Percentiles rank a stretch among this genome's conserved stretches.
Conservation (phyloP, 306 rosid genomes). For the Dalbergia cochinchinensis region DNA sequence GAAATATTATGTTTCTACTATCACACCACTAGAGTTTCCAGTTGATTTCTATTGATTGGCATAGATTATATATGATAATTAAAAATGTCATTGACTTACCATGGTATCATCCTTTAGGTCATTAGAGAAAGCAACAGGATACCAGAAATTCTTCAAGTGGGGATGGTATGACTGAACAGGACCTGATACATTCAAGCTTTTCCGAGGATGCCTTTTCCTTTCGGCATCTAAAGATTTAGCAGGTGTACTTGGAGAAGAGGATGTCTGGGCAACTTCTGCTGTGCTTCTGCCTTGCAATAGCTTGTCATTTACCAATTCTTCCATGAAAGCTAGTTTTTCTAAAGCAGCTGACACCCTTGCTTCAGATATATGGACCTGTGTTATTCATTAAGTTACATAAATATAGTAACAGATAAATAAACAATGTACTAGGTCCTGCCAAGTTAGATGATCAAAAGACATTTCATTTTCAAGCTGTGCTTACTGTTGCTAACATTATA, state of each 20-base stretch:
- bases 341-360: slow-evolving; percentile 91
- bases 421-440: background rate
- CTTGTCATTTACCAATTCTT: slow-evolving; percentile 87
- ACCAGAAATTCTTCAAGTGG: slow-evolving; percentile 94
- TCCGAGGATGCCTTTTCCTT: slow-evolving; percentile 54
- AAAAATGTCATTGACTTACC: slow-evolving; percentile 61
- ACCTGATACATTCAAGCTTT: slow-evolving; percentile 86
- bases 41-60: background rate
- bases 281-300: slow-evolving; percentile 70
- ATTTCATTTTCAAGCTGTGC: slow-evolving; percentile 28
- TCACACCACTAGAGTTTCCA: background rate
- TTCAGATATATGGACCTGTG: slow-evolving; percentile 96
- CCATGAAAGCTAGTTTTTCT: slow-evolving; percentile 98
- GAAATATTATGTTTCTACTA: slow-evolving; percentile 5
- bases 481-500: slow-evolving; percentile 12
- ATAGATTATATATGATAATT: slow-evolving; percentile 3
- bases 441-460: slow-evolving; percentile 3
- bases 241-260: slow-evolving; percentile 69
- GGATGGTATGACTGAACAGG: slow-evolving; percentile 92
- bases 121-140: slow-evolving; percentile 85
- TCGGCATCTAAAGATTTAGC: slow-evolving; percentile 47
- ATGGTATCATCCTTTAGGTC: slow-evolving; percentile 85
- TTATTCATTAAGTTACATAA: slow-evolving; percentile 46
- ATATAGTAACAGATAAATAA: slow-evolving; percentile 12
- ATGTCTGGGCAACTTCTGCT: slow-evolving; percentile 57